Conservation (phyloP, 2,329 filamentous ascomycete genomes). For the Exophiala phaeomuriformis region DNA sequence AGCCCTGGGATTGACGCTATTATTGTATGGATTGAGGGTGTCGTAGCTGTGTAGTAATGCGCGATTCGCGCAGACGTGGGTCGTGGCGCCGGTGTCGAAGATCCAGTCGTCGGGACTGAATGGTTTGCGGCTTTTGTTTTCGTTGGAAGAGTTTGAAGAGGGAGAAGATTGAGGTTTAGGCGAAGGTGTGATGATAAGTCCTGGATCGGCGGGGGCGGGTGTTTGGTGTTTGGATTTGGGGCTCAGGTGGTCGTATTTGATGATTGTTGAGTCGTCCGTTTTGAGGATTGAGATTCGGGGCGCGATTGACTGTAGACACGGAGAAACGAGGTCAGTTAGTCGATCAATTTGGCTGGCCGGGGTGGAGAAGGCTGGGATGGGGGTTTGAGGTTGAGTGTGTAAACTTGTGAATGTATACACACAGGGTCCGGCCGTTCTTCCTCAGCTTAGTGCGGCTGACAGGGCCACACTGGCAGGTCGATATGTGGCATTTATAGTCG, state of each 20-base stretch:
- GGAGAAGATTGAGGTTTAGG: constrained; percentile 1
- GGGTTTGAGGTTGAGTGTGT: too few species aligned
- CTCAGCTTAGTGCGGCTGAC: too few species aligned
- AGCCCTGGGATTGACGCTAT: constrained; percentile 1
- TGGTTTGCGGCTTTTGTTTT: constrained; percentile 2
- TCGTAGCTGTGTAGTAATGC: constrained; percentile 11
- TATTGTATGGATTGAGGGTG: constrained; percentile 7
- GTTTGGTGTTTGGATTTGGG: neutral
- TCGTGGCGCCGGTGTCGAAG: constrained; percentile 17
- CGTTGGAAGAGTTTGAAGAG: neutral
- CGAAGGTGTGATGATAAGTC: constrained; percentile 5
- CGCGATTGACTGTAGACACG: constrained; percentile 1
- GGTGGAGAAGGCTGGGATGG: neutral
- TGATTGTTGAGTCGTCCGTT: constrained; percentile 9
- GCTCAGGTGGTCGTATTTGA: constrained; percentile 13
- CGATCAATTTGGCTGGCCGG: neutral
- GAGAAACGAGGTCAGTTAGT: neutral
- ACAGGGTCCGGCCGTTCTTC: too few species aligned
- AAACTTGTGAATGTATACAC: too few species aligned
- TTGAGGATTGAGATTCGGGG: constrained; percentile 10
- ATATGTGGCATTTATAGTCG: too few species aligned
- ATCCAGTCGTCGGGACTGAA: constrained; percentile 12
- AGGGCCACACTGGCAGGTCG: too few species aligned
- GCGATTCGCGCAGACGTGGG: constrained; percentile 15
- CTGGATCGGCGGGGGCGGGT: constrained; percentile 6